These are phyloP conservation scores for Pseudogymnoascus sp. DNA, from an alignment of 2,329 filamentous ascomycete genomes.

Conservation along the genomic window DNA sequence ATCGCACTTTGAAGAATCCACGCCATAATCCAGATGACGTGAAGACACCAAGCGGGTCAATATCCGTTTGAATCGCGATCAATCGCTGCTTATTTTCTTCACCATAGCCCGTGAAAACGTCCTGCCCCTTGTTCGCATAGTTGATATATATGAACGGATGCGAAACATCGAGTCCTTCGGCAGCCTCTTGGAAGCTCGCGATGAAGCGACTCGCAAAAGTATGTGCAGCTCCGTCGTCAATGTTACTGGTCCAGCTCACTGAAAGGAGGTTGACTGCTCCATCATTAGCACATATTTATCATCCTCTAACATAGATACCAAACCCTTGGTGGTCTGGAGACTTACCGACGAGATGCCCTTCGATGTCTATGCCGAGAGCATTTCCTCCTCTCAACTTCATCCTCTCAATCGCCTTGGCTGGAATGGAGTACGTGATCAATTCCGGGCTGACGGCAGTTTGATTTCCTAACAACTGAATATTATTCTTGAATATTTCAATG, in stretches of 20 bases:
- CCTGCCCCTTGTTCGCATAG: constrained; percentile 9
- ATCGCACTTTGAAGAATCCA: constrained; percentile 6
- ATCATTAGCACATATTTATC: neutral
- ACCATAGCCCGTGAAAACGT: constrained; percentile 12
- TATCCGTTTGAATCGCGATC: constrained; percentile 4
- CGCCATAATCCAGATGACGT: constrained; percentile 11
- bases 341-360: constrained; percentile 16
- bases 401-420: constrained; percentile 10
- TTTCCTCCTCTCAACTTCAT: constrained; percentile 20
- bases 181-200: neutral
- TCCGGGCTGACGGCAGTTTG: constrained; percentile 12
- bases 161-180: neutral
- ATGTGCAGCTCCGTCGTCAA: neutral
- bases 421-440: constrained; percentile 17
- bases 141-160: constrained; percentile 12
- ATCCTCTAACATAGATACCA: neutral
- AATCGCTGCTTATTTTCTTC: constrained; percentile 9
- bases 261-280: neutral
- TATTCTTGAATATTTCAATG: neutral
- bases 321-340: neutral
- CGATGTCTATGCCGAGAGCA: constrained; percentile 17
- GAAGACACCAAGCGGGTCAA: constrained; percentile 12
- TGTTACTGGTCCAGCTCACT: neutral
- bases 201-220: neutral
- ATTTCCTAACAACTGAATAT: constrained; percentile 10